A percentile compares a stretch with the other conserved stretches of the same genome.
Evolutionary conservation across 495 filamentous ascomycete genomes (phyloP).

Genomic region (Lepraria neglecta): DNA sequence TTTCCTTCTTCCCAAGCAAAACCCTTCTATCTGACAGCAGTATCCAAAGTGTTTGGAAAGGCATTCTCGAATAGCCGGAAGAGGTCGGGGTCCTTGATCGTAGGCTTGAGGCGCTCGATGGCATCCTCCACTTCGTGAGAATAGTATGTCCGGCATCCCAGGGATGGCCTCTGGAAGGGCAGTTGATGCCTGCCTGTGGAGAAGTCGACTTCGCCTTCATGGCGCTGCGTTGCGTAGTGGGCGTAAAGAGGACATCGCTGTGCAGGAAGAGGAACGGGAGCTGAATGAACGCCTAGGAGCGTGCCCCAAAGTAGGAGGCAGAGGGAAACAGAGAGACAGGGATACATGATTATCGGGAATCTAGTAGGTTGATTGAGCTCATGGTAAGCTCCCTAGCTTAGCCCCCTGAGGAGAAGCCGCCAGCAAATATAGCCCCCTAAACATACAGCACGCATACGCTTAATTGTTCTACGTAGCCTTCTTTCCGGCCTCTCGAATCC

Average conservation of each 20-base stretch:
- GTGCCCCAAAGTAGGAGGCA: background rate
- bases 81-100: conserved; percentile 59
- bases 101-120: conserved; percentile 41
- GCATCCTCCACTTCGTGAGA: conserved; percentile 48
- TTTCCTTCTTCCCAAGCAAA: conserved; percentile 41
- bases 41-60: conserved; percentile 64
- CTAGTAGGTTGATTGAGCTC: too few relatives aligned
- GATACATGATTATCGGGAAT: too few relatives aligned
- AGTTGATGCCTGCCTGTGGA: conserved; percentile 41
- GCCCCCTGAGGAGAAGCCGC: too few relatives aligned
- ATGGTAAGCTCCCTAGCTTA: too few relatives aligned
- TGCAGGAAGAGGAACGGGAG: conserved; percentile 1
- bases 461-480: too few relatives aligned
- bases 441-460: too few relatives aligned
- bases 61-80: conserved; percentile 58
- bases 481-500: too few relatives aligned
- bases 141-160: conserved; percentile 57
- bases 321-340: background rate
- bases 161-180: conserved; percentile 50
- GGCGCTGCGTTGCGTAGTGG: conserved; percentile 32
- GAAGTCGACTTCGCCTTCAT: conserved; percentile 28
- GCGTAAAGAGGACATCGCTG: conserved; percentile 35
- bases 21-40: conserved; percentile 59
- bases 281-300: background rate
- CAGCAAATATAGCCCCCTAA: too few relatives aligned